Conservation (phyloP, 805 yeast species). For the Wickerhamomyces silvicola region DNA sequence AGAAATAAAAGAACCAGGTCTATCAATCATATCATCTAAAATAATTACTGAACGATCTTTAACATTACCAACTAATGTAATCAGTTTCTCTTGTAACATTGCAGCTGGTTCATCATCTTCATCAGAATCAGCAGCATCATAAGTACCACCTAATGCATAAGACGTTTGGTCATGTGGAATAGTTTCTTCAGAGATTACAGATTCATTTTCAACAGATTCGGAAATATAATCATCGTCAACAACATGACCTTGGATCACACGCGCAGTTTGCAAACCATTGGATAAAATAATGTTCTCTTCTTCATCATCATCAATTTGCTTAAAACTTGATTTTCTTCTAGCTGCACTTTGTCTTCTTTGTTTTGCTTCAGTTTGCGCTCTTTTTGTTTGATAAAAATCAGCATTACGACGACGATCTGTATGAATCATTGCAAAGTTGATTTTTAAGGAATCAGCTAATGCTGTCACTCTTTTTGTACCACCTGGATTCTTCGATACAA, state of each 20-base stretch:
- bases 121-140: conserved; percentile 78
- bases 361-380: conserved; percentile 28
- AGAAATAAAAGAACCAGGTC: conserved; percentile 87
- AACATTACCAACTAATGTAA: conserved; percentile 95
- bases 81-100: conserved; percentile 61
- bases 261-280: conserved; percentile 86
- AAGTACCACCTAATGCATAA: conserved; percentile 75
- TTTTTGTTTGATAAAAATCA: conserved; percentile 44
- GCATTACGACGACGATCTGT: conserved; percentile 92
- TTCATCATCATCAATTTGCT: conserved; percentile 43
- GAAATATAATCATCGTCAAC: conserved; percentile 73
- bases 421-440: conserved; percentile 98
- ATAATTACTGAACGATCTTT: conserved; percentile 87
- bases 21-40: conserved; percentile 95
- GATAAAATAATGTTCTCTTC: conserved; percentile 65
- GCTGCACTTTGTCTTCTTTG: conserved; percentile 42
- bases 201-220: conserved; percentile 25
- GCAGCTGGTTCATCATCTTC: conserved; percentile 65
- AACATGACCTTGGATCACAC: conserved; percentile 95
- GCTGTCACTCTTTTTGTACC: conserved; percentile 98
- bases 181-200: conserved; percentile 24
- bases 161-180: conserved; percentile 24
- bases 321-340: conserved; percentile 37
- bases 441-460: conserved; percentile 91
- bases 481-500: conserved; percentile 98